Evolutionary conservation across 257 asterid genomes (phyloP).

Genomic region (Solanum phureja): DNA sequence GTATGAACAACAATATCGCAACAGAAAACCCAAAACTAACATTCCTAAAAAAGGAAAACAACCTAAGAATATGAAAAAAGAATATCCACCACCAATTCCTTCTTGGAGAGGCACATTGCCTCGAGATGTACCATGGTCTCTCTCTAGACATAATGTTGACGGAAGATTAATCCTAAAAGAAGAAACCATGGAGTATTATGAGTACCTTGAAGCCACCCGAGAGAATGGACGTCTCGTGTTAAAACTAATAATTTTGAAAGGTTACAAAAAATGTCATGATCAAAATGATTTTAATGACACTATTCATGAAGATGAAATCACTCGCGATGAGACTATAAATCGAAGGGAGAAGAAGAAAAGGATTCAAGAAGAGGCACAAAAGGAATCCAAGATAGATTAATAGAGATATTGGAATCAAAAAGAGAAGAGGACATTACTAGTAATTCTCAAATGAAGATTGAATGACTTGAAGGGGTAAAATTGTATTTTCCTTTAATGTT

Average conservation of each 20-base stretch:
- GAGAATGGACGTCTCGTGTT: background rate
- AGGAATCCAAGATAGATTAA: background rate
- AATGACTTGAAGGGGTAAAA: background rate
- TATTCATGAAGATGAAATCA: background rate
- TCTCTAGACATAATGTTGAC: background rate
- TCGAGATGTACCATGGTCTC: background rate
- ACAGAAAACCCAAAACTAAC: background rate
- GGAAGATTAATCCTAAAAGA: background rate
- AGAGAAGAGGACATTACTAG: background rate
- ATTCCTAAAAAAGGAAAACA: background rate
- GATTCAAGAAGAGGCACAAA: background rate
- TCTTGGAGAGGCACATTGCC: background rate
- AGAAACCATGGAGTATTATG: background rate
- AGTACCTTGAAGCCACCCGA: background rate
- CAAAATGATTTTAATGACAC: background rate
- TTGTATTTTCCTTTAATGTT: background rate
- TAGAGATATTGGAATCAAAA: background rate
- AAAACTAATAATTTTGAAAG: background rate
- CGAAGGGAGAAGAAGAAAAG: background rate
- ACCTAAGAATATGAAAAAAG: background rate
- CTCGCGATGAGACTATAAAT: background rate
- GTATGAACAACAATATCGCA: background rate
- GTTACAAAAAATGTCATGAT: background rate
- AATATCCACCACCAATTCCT: slow-evolving; percentile 6
- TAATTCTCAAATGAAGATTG: background rate